phyloP scores from a whole-genome alignment of 2,329 filamentous ascomycete species.

The Pyrenochaeta sp. region DNA sequence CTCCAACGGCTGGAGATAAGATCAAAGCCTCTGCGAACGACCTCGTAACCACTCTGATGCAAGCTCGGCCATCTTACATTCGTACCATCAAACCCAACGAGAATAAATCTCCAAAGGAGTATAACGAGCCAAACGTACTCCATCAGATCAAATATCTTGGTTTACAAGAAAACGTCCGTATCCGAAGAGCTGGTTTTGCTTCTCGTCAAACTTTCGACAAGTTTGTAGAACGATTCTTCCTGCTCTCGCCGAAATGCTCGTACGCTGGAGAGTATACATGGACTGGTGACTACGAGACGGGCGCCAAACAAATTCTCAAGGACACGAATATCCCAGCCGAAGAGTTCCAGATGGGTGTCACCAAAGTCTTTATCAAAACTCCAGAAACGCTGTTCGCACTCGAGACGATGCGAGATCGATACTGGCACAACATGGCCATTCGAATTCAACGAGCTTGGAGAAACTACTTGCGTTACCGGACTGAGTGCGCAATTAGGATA shows the following conservation, averaged over 20 bases:
- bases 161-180: conserved; percentile 98
- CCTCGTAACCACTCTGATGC: conserved; percentile 93
- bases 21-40: conserved; percentile 96
- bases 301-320: conserved; percentile 90
- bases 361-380: conserved; percentile 97
- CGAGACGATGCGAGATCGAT: conserved; percentile 96
- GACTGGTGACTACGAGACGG: conserved; percentile 86
- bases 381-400: conserved; percentile 96
- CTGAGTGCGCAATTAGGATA: conserved; percentile 90
- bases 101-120: conserved; percentile 94
- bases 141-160: conserved; percentile 99
- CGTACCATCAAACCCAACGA: conserved; percentile 99
- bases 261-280: conserved; percentile 98
- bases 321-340: conserved; percentile 95
- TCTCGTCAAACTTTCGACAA: conserved; percentile 98
- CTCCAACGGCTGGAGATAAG: conserved; percentile 93
- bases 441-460: conserved; percentile 97
- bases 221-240: conserved; percentile 96
- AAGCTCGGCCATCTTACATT: conserved; percentile 96
- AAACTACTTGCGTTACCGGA: conserved; percentile 90
- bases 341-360: conserved; percentile 96
- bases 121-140: conserved; percentile 88
- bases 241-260: conserved; percentile 90
- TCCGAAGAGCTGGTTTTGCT: conserved; percentile 93
- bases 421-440: conserved; percentile 99